These are phyloP conservation scores for Plectosphaerella cucumerina DNA, from an alignment of 2,329 filamentous ascomycete genomes.

Conservation along the genomic window DNA sequence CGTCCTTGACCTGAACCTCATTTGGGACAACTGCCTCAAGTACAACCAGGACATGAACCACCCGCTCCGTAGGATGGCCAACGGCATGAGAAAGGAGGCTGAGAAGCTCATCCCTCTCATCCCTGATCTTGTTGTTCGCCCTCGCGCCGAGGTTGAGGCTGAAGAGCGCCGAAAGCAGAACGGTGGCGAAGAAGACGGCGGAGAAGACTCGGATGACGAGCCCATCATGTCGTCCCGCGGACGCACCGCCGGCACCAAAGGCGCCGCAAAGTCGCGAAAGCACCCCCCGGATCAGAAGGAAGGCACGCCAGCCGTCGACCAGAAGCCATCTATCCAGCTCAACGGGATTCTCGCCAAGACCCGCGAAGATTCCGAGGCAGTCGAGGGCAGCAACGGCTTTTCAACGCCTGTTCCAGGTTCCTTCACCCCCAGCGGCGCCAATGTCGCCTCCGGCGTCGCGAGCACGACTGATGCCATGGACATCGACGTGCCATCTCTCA, in stretches of 20 bases:
- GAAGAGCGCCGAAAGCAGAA: slow-evolving; percentile 82
- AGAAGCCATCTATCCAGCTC: slow-evolving; percentile 67
- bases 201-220: slow-evolving; percentile 92
- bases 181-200: slow-evolving; percentile 75
- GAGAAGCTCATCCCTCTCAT: slow-evolving; percentile 95
- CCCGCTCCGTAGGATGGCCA: slow-evolving; percentile 84
- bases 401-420: slow-evolving; percentile 77
- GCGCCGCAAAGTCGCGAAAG: slow-evolving; percentile 73
- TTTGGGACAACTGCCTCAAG: slow-evolving; percentile 94
- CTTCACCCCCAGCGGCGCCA: slow-evolving; percentile 68
- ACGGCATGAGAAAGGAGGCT: slow-evolving; percentile 95
- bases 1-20: slow-evolving; percentile 86
- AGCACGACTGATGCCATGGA: slow-evolving; percentile 86
- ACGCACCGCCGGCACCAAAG: slow-evolving; percentile 79
- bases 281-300: slow-evolving; percentile 71
- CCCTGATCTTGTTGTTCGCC: slow-evolving; percentile 84
- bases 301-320: slow-evolving; percentile 70
- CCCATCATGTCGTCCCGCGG: slow-evolving; percentile 97
- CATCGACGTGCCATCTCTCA: slow-evolving; percentile 71
- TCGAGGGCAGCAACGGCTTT: slow-evolving; percentile 82
- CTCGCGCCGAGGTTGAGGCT: slow-evolving; percentile 90
- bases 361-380: slow-evolving; percentile 70
- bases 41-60: slow-evolving; percentile 92
- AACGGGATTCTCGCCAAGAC: slow-evolving; percentile 59
- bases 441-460: slow-evolving; percentile 61